Conservation (phyloP, 2,329 filamentous ascomycete species). For the Xylariaceae sp. region DNA sequence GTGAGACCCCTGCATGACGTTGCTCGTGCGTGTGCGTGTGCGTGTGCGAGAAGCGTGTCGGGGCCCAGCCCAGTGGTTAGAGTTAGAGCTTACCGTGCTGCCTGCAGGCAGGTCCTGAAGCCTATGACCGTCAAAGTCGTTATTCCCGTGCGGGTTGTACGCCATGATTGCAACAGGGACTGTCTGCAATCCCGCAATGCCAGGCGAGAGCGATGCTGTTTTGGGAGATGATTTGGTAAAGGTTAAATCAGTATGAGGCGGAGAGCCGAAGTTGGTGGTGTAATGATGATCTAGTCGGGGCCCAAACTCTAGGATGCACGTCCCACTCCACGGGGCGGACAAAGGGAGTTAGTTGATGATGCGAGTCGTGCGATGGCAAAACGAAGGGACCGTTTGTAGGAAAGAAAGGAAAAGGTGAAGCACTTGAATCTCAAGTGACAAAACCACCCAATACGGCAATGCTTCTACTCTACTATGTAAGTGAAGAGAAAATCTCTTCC, state of each 20-base stretch:
- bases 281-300: slow-evolving; percentile 21
- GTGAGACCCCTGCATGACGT: too few relatives aligned
- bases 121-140: slow-evolving; percentile 57
- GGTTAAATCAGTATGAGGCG: not conserved
- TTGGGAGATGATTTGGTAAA: slow-evolving; percentile 2
- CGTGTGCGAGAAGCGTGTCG: not conserved
- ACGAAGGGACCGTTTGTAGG: slow-evolving; percentile 13
- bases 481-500: slow-evolving; percentile 20
- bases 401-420: slow-evolving; percentile 11
- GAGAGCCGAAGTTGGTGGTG: slow-evolving; percentile 1
- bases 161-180: slow-evolving; percentile 45
- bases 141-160: slow-evolving; percentile 55
- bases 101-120: slow-evolving; percentile 61
- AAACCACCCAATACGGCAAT: slow-evolving; percentile 23
- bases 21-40: too few relatives aligned
- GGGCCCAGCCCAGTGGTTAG: slow-evolving; percentile 13
- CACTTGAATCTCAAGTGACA: slow-evolving; percentile 16
- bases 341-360: slow-evolving; percentile 17
- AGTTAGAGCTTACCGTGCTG: slow-evolving; percentile 49
- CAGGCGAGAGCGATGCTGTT: not conserved
- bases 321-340: slow-evolving; percentile 19
- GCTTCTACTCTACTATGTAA: too few relatives aligned
- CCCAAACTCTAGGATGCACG: slow-evolving; percentile 11
- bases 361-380: slow-evolving; percentile 14
- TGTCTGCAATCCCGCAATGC: slow-evolving; percentile 4